Evolutionary conservation across 129 eudicot genomes (phyloP), one percentile per base, ranked within the genome.

Genomic region (Escallonia herrerae): DNA sequence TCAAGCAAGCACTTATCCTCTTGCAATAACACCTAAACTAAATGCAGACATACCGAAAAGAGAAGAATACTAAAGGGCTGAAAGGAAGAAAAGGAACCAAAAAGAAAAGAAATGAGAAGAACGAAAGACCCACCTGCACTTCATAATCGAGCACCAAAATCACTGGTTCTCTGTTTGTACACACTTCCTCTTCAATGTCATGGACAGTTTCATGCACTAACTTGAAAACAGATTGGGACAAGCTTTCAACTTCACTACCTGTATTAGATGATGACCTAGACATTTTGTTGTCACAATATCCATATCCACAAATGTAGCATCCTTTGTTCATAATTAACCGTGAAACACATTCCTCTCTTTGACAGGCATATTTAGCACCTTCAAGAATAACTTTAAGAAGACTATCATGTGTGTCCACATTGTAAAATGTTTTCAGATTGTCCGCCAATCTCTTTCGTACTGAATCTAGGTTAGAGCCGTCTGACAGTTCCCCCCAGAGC

Each of bases 61-160:
- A 22, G 33, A 22, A 22, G 0, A 22, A 22, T 22, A 22, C 33
- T 22, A 22, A 22, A 22, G 33, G 33, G 1, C 33, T 14, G 37
- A 15, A 51, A 53, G n/a, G 49, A 10, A 4, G 22, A 43, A 62
- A 3, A 44, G 54, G 50, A 54, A 8, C 9, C n/a, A 38, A 63
- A 10, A 41, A 53, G 13, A 47, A 14, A 71, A 53, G 15, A 2
- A 39, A 48, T 9, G 51, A 52, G 56, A 11, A 22, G 39, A 73
- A 69, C 11, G 2, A 61, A 52, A 38, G n/a, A 65, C 70, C 15
- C 75, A 89, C 97, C 93, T 94, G 99, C 43, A 94, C 81, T 38
- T 89, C 90, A 63, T 46, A 73, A 62, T 94, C 99, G 44, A 86
- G 77, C 61, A 94, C 95, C 74, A 94, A 77, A 52, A 94, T 81